Conservation (phyloP, 2,329 filamentous ascomycete species). For the Paracamarosporium sp. region DNA sequence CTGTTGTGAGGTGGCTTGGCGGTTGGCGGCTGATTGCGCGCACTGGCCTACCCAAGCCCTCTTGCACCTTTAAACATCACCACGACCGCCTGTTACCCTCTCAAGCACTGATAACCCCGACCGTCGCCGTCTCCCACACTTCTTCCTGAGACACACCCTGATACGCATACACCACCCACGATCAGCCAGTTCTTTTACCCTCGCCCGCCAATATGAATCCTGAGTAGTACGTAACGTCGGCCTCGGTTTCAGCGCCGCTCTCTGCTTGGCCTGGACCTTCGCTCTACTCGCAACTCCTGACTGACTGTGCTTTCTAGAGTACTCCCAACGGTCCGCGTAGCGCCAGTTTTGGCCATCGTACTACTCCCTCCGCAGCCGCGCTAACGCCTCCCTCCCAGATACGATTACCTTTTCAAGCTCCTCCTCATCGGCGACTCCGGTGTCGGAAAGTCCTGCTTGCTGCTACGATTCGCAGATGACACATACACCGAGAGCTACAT, state of each 20-base stretch:
- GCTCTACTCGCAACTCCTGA: constrained; percentile 16
- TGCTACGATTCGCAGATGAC: constrained; percentile 87
- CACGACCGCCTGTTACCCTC: constrained; percentile 4
- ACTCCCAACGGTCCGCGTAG: background rate
- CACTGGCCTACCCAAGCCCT: constrained; percentile 6
- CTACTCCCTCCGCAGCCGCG: constrained; percentile 14
- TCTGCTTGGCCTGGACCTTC: constrained; percentile 15
- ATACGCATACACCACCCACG: constrained; percentile 15
- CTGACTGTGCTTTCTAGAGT: constrained; percentile 40
- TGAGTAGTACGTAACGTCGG: constrained; percentile 75
- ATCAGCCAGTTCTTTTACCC: constrained; percentile 16
- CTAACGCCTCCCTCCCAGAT: constrained; percentile 66
- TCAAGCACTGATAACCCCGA: constrained; percentile 5
- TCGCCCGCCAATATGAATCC: constrained; percentile 76
- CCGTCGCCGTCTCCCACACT: constrained; percentile 7
- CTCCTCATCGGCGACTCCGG: constrained; percentile 99
- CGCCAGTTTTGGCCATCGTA: constrained; percentile 8
- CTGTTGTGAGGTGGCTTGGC: constrained; percentile 2
- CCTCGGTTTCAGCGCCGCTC: constrained; percentile 39
- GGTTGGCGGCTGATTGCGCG: constrained; percentile 7
- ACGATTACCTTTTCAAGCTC: constrained; percentile 99
- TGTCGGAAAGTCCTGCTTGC: constrained; percentile 99
- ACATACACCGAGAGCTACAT: constrained; percentile 99
- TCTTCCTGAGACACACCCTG: background rate
- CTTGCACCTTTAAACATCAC: constrained; percentile 10